Conservation (phyloP, 768 basidiomycete genomes). For the Lactifluus volemus region DNA sequence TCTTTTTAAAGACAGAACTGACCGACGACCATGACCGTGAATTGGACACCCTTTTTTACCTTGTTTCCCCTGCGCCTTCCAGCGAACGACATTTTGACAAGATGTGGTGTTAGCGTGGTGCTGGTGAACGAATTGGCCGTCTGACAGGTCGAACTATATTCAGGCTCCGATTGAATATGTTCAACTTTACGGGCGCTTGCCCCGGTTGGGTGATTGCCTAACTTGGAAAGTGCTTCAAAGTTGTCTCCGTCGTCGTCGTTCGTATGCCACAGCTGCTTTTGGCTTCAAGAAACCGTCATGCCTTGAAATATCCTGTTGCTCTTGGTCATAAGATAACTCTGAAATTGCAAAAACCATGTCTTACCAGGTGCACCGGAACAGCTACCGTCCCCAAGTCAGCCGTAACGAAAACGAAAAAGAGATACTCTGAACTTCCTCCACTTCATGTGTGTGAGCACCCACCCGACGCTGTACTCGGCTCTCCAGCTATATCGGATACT, state of each 20-base stretch:
- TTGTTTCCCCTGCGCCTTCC: slow-evolving; percentile 87
- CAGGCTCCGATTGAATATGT: slow-evolving; percentile 16
- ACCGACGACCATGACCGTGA: slow-evolving; percentile 98
- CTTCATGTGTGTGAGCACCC: slow-evolving; percentile 37
- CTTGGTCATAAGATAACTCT: background rate
- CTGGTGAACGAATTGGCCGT: slow-evolving; percentile 18
- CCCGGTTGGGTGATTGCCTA: background rate
- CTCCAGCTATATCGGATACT: background rate
- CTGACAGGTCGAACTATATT: slow-evolving; percentile 19
- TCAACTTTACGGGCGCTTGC: background rate
- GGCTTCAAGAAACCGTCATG: background rate
- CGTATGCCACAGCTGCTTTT: background rate
- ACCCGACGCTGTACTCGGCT: slow-evolving; percentile 32
- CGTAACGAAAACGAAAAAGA: slow-evolving; percentile 43
- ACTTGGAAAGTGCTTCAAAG: background rate
- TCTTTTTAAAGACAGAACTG: slow-evolving; percentile 29
- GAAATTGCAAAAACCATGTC: background rate
- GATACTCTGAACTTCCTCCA: slow-evolving; percentile 50
- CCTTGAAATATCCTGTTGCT: background rate
- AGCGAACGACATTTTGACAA: slow-evolving; percentile 62
- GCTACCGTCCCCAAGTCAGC: slow-evolving; percentile 4
- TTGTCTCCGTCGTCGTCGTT: background rate
- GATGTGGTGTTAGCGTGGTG: slow-evolving; percentile 19
- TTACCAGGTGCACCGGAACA: background rate
- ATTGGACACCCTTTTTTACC: slow-evolving; percentile 98